Evolutionary conservation across 2,329 filamentous ascomycete species (phyloP), one percentile per base, ranked within the genome.

Genomic region (Fusarium sp.): DNA sequence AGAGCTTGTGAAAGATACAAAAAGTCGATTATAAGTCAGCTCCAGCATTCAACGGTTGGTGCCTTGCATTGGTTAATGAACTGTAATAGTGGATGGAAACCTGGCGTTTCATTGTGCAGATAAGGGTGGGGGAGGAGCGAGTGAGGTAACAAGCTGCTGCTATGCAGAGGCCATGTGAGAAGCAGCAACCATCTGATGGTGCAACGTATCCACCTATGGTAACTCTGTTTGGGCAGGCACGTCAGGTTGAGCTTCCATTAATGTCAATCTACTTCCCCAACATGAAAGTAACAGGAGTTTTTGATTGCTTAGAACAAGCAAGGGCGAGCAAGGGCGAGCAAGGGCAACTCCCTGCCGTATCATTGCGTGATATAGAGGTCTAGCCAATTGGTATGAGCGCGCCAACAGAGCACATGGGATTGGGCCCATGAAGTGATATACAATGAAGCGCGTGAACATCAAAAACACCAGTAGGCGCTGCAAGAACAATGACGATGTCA

Each of bases 371-470:
- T 54, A 44, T 42, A 33, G 23, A 12, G 23, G 38, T 36, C 16
- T 8, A 16, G 53, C 66, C 66, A 70, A 69, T 66, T 36, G 61
- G 37, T 49, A 46, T 8, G 23, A 57, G 40, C 52, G 61, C 61
- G 65, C 55, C 46, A 69, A 62, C 47, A 51, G 66, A 41, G 44
- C 52, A 67, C 40, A 36, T 51, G 57, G 57, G 66, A 69, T 67
- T 70, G 66, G 66, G 28, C 54, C 66, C 13, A 51, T 23, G 20
- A 20, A 44, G 60, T 57, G 60, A 66, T 69, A 47, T 42, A 41
- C 28, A 65, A 55, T 41, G 34, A 45, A 66, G 34, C 61, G 40
- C 50, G 47, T 66, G 50, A 42, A 50, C 36, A 47, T 30, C 33
- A 38, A 38, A 16, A 40, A 53, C 31, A n/a, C 37, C 28, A 57